A percentile compares a stretch with the other conserved stretches of the same genome.
phyloP scores from a whole-genome alignment of 2,329 filamentous ascomycete species.

The Phaeoacremonium minimum region DNA sequence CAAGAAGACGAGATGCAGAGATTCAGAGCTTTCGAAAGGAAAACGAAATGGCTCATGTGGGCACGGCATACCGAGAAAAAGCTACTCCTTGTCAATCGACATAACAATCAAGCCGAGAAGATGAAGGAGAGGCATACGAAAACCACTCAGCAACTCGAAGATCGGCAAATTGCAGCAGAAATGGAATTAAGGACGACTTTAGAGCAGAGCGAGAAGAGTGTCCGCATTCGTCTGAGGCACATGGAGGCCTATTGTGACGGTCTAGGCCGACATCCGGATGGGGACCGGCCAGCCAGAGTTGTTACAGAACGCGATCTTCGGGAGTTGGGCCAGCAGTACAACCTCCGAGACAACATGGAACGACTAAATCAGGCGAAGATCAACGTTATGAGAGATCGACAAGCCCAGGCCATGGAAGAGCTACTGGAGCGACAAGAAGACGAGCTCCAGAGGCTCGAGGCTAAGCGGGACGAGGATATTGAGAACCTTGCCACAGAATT shows the following conservation, averaged over 20 bases:
- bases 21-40: constrained; percentile 44
- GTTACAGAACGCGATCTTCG: constrained; percentile 57
- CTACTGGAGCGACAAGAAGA: constrained; percentile 49
- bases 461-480: constrained; percentile 41
- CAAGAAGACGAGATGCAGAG: constrained; percentile 49
- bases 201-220: constrained; percentile 52
- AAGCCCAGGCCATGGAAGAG: constrained; percentile 58
- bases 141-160: constrained; percentile 51
- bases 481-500: constrained; percentile 42
- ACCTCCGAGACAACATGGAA: constrained; percentile 53
- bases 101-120: constrained; percentile 42
- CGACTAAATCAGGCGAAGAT: constrained; percentile 56
- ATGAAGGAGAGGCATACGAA: constrained; percentile 52
- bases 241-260: constrained; percentile 64
- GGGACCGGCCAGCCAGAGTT: constrained; percentile 39
- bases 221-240: constrained; percentile 54
- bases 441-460: constrained; percentile 42
- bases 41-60: constrained; percentile 45
- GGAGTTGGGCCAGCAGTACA: constrained; percentile 58
- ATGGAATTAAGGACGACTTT: constrained; percentile 52
- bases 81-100: constrained; percentile 38
- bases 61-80: constrained; percentile 46
- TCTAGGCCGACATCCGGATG: constrained; percentile 33
- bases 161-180: constrained; percentile 58
- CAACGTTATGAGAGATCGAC: constrained; percentile 61